Conservation (phyloP, 2,329 filamentous ascomycete genomes). For the Fusarium agapanthi region DNA sequence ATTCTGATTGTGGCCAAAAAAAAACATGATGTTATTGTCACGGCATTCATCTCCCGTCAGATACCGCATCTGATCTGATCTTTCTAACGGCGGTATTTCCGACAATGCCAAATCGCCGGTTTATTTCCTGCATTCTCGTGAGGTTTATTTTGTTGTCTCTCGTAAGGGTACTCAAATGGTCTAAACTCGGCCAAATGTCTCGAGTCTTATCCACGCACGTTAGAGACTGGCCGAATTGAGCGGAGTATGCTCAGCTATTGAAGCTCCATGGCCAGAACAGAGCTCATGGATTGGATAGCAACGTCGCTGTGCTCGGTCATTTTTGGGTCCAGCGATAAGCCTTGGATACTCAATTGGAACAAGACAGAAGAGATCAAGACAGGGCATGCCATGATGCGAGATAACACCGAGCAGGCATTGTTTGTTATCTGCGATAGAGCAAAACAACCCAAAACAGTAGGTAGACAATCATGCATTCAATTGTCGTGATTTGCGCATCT, state of each 20-base stretch:
- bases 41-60: conserved; percentile 9
- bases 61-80: conserved; percentile 20
- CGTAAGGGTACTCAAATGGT: conserved; percentile 15
- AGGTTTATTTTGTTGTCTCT: not conserved
- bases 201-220: conserved; percentile 14
- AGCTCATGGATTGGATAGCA: conserved; percentile 3
- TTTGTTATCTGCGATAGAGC: not conserved
- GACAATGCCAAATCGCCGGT: not conserved
- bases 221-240: conserved; percentile 16
- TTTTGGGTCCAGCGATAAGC: conserved; percentile 20
- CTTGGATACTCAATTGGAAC: conserved; percentile 22
- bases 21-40: conserved; percentile 19
- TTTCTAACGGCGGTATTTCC: conserved; percentile 10
- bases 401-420: conserved; percentile 17
- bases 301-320: conserved; percentile 8
- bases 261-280: conserved; percentile 5
- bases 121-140: not conserved
- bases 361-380: not conserved
- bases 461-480: not conserved
- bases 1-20: conserved; percentile 13
- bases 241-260: conserved; percentile 7
- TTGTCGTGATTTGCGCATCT: not conserved
- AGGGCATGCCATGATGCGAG: conserved; percentile 10
- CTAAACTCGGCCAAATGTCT: conserved; percentile 25
- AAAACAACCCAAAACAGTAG: not conserved